Evolutionary conservation across 495 filamentous ascomycete genomes (phyloP).

Genomic region (Venustampulla echinocandica): DNA sequence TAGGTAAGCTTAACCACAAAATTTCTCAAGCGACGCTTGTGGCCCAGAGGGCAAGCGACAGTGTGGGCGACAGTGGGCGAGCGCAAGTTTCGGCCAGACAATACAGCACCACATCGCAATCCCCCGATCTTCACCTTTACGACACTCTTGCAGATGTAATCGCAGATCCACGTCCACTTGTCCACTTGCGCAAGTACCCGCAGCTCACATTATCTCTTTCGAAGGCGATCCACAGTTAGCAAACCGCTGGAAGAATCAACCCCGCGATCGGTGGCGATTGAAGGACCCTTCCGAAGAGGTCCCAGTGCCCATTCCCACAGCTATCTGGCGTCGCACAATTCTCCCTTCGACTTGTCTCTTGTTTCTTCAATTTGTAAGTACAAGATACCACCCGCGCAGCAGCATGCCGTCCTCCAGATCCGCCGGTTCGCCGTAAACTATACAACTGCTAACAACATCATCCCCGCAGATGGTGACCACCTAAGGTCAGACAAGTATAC

Average conservation of each 20-base stretch:
- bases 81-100: neutral
- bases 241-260: constrained; percentile 3
- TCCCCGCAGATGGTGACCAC: neutral
- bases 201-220: neutral
- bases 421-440: neutral
- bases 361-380: constrained; percentile 9
- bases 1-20: constrained; percentile 1
- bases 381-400: neutral
- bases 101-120: neutral
- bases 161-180: too few species aligned
- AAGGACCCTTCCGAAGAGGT: too few species aligned
- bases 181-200: neutral
- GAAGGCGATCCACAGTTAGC: neutral
- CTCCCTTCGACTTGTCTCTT: neutral
- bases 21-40: neutral
- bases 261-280: constrained; percentile 9
- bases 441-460: constrained; percentile 8
- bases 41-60: neutral
- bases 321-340: neutral
- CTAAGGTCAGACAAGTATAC: constrained; percentile 21
- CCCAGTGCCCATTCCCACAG: neutral
- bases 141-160: neutral
- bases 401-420: neutral
- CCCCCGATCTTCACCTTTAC: neutral
- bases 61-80: neutral